These are phyloP conservation scores for Phytopythium kandeliae DNA, from an alignment of 352 stramenopile genomes.

Conservation along the genomic window DNA sequence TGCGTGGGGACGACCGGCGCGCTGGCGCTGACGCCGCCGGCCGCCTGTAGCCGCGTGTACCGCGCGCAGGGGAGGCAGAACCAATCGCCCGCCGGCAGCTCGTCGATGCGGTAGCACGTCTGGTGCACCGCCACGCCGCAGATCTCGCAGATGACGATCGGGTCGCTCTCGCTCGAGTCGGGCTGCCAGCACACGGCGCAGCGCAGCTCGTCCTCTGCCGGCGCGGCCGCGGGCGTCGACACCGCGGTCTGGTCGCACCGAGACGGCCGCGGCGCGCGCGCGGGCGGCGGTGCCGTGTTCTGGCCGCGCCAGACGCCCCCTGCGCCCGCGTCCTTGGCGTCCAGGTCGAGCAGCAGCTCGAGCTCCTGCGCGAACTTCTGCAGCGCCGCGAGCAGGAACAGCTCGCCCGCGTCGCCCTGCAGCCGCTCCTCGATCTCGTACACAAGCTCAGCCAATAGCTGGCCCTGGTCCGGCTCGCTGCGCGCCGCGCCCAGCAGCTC, in stretches of 20 bases:
- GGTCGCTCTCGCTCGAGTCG: conserved; percentile 66
- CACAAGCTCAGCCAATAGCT: conserved; percentile 42
- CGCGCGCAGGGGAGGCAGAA: conserved; percentile 63
- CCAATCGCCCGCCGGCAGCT: conserved; percentile 69
- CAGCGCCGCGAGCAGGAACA: conserved; percentile 53
- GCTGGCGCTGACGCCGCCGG: conserved; percentile 15
- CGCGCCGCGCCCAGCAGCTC: conserved; percentile 40
- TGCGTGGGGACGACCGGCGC: conserved; percentile 46
- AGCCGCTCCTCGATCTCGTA: conserved; percentile 50
- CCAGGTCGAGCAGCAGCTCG: conserved; percentile 52
- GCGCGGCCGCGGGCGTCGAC: neutral
- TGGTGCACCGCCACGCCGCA: conserved; percentile 73
- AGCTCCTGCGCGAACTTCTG: conserved; percentile 62
- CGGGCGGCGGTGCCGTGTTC: neutral
- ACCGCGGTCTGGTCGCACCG: too few species aligned
- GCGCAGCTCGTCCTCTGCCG: conserved; percentile 39
- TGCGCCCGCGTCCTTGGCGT: conserved; percentile 13
- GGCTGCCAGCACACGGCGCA: conserved; percentile 60
- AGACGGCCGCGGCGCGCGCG: too few species aligned
- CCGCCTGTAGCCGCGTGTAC: conserved; percentile 29
- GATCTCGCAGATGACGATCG: conserved; percentile 77
- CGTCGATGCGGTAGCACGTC: conserved; percentile 68
- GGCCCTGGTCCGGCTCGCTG: conserved; percentile 37
- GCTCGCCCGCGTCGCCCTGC: conserved; percentile 19
- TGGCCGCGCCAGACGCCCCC: neutral